phyloP scores from a whole-genome alignment of 1,284 basidiomycete genomes.

The Naganishia cerealis region DNA sequence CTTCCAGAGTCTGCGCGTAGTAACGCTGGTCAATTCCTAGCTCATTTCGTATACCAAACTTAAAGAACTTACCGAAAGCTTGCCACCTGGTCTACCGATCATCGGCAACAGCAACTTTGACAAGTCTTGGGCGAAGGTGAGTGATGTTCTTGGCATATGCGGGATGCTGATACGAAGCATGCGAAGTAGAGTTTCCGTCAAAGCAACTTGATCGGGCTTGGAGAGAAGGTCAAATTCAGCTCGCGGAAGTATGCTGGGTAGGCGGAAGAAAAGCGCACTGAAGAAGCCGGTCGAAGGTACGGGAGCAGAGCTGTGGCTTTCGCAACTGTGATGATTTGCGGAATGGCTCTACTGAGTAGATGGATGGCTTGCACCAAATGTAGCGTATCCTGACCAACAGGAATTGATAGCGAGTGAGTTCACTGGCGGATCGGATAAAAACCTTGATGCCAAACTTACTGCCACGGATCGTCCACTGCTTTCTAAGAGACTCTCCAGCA shows the following conservation, averaged over 20 bases:
- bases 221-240: conserved; percentile 28
- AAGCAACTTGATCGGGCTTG: conserved; percentile 76
- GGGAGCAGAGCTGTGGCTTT: conserved; percentile 80
- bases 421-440: background rate
- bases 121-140: conserved; percentile 80
- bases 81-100: conserved; percentile 74
- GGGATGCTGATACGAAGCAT: conserved; percentile 84
- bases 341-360: conserved; percentile 74
- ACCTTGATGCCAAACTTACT: background rate
- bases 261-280: conserved; percentile 38
- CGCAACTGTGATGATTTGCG: conserved; percentile 72
- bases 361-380: conserved; percentile 72
- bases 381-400: conserved; percentile 59
- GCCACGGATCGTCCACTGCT: conserved; percentile 16
- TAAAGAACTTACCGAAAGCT: conserved; percentile 60
- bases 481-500: conserved; percentile 25
- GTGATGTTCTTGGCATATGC: conserved; percentile 79
- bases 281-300: conserved; percentile 71
- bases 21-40: conserved; percentile 1
- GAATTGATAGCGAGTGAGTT: background rate
- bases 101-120: conserved; percentile 78
- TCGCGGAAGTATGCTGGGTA: background rate
- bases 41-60: background rate
- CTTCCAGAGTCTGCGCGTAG: conserved; percentile 69
- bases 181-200: conserved; percentile 78